Evolutionary conservation across 805 yeast species (phyloP), one percentile per base, ranked within the genome.

Genomic region (Starmerella stigmatis): DNA sequence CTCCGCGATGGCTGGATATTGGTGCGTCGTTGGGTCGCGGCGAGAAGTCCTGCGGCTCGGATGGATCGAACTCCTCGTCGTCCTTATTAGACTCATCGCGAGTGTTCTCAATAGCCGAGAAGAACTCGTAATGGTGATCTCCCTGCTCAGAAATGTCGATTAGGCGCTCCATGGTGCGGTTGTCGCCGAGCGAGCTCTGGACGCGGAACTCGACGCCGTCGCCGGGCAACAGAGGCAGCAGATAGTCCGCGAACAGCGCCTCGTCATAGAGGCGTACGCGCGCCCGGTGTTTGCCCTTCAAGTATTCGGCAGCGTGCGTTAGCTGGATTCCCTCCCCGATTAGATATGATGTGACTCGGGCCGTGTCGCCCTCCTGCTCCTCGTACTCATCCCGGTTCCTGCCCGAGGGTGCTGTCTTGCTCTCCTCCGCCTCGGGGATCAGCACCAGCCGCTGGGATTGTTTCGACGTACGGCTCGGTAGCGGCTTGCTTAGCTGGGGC

Each of bases 71-170:
- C n/a, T 79, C 78, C 22, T 49, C 58, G 51, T 51, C 46, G 16
- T 37, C 46, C 12, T 40, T 27, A n/a, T 34, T 33, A 15, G 25
- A 5, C n/a, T 32, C 36, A 15, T 32, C 36, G n/a, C 36, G 36
- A 9, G 13, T 25, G 25, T 32, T 32, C 25, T 32, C 36, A 10
- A 32, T 32, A 4, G 36, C 36, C 9, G 94, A 79, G 58, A 79
- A 86, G 60, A 84, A 88, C 60, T 88, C 96, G 61, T 79, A 88
- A 61, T 86, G 85, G 61, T 88, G 95, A 63, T 88, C 96, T 41
- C 85, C 73, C 60, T 79, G 86, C 61, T 88, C 97, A 38, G 85
- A 76, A 34, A 74, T 74, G 57, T 84, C 82, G 48, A 88, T 81
- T 57, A 84, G 67, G 37, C 76, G 75, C 60, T 88, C 96, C 76